A percentile compares a stretch with the other conserved stretches of the same genome.
Evolutionary conservation across 1,139 yeast species (phyloP).

Genomic region (Blastobotrys apis): DNA sequence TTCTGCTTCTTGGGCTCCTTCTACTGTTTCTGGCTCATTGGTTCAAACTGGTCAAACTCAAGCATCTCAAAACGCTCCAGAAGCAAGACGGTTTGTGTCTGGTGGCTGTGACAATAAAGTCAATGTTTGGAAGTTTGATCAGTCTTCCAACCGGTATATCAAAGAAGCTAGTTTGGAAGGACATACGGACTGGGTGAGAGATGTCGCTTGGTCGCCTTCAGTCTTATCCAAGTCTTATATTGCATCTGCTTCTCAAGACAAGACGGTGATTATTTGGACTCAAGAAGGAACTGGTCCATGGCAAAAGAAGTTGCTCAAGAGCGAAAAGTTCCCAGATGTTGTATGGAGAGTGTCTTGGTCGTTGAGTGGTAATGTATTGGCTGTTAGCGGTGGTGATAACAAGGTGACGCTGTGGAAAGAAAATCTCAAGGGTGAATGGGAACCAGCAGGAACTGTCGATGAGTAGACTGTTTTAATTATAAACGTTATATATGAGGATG

Average conservation of each 20-base stretch:
- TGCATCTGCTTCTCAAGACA: conserved; percentile 98
- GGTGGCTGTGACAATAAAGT: conserved; percentile 95
- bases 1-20: conserved; percentile 95
- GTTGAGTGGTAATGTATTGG: conserved; percentile 88
- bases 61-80: conserved; percentile 5
- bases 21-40: conserved; percentile 38
- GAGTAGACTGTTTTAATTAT: conserved; percentile 47
- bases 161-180: conserved; percentile 80
- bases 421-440: conserved; percentile 91
- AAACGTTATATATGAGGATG: neutral
- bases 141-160: conserved; percentile 53
- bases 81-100: conserved; percentile 65
- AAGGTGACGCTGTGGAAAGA: conserved; percentile 97
- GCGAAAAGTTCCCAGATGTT: conserved; percentile 89
- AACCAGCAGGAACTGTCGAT: conserved; percentile 89
- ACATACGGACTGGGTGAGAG: conserved; percentile 97
- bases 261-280: conserved; percentile 92
- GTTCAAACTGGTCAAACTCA: conserved; percentile 23
- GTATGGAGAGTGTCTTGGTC: conserved; percentile 99
- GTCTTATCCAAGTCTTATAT: conserved; percentile 80
- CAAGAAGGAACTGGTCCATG: conserved; percentile 68
- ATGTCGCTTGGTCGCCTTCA: conserved; percentile 97
- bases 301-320: conserved; percentile 66
- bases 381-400: conserved; percentile 94
- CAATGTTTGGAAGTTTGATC: conserved; percentile 79